Evolutionary conservation across 768 basidiomycete genomes (phyloP).

Genomic region (Leucogyrophana mollusca): DNA sequence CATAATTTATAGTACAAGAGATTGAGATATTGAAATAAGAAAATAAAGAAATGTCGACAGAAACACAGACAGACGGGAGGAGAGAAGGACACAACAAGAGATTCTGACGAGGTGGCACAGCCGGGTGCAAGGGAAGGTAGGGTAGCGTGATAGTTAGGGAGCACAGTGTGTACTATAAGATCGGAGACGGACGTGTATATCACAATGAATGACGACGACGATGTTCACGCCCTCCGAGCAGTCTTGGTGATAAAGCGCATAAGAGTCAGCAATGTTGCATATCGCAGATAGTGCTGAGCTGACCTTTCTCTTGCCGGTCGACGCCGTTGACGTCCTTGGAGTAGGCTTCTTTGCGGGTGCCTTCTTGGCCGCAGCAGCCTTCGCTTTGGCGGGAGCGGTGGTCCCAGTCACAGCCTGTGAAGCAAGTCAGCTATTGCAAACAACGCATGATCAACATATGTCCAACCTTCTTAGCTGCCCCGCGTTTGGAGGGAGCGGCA

Average conservation of each 20-base stretch:
- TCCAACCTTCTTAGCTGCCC: slow-evolving; percentile 62
- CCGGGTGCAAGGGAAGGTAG: slow-evolving; percentile 4
- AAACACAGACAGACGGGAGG: slow-evolving; percentile 6
- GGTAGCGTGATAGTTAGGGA: neutral
- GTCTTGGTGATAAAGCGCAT: slow-evolving; percentile 13
- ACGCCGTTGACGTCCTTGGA: neutral
- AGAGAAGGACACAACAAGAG: slow-evolving; percentile 1
- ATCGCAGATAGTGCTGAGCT: neutral
- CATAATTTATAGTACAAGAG: slow-evolving; percentile 24
- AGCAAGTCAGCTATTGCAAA: too few relatives aligned
- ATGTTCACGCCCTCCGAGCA: slow-evolving; percentile 1
- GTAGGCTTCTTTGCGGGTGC: slow-evolving; percentile 23
- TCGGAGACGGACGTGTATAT: neutral
- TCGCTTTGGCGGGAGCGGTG: slow-evolving; percentile 35
- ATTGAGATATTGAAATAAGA: neutral
- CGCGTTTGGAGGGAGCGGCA: slow-evolving; percentile 43
- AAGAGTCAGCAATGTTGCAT: slow-evolving; percentile 10
- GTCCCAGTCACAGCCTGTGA: slow-evolving; percentile 57
- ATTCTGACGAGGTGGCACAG: neutral
- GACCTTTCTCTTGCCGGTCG: slow-evolving; percentile 21
- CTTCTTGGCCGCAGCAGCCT: slow-evolving; percentile 26
- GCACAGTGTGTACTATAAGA: slow-evolving; percentile 5
- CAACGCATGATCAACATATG: neutral
- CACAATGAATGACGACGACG: neutral
- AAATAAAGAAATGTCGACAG: slow-evolving; percentile 7